Conservation (phyloP, 805 yeast species). For the Teunomyces stri region DNA sequence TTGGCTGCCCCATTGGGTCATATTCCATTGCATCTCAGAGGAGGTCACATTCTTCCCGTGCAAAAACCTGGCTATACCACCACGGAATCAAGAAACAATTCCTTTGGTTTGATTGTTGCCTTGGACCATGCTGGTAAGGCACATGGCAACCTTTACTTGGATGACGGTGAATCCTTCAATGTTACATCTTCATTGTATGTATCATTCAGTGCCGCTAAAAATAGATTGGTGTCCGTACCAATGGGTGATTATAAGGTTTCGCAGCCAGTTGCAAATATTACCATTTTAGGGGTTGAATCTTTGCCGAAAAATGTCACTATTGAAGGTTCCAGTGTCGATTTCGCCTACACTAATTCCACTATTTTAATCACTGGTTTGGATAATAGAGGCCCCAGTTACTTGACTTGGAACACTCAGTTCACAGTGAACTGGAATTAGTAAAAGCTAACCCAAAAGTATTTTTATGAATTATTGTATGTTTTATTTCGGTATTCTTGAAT, state of each 20-base stretch:
- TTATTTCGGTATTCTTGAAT: not conserved
- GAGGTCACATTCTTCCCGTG: constrained; percentile 21
- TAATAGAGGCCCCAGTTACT: constrained; percentile 7
- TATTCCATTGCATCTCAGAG: constrained; percentile 22
- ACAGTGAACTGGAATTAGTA: constrained; percentile 14
- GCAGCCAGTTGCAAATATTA: constrained; percentile 19
- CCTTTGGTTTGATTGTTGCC: constrained; percentile 22
- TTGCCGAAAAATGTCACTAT: constrained; percentile 16
- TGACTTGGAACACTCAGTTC: constrained; percentile 15
- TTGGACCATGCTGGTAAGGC: constrained; percentile 17
- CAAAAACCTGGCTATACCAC: constrained; percentile 25
- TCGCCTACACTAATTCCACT: constrained; percentile 14
- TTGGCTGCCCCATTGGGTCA: constrained; percentile 24
- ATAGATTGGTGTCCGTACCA: constrained; percentile 10
- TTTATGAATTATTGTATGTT: no score
- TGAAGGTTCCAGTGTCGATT: constrained; percentile 10
- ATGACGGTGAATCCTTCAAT: constrained; percentile 21
- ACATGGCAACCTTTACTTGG: constrained; percentile 19
- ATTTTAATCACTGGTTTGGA: constrained; percentile 17
- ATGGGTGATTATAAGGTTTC: constrained; percentile 14
- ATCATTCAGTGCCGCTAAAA: constrained; percentile 13
- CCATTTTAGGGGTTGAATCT: constrained; percentile 18
- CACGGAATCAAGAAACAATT: constrained; percentile 19
- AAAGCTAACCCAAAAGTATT: not conserved
- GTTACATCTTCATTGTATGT: constrained; percentile 16